Evolutionary conservation across 1,284 basidiomycete species (phyloP).

Genomic region (Melampsora larici-populina): DNA sequence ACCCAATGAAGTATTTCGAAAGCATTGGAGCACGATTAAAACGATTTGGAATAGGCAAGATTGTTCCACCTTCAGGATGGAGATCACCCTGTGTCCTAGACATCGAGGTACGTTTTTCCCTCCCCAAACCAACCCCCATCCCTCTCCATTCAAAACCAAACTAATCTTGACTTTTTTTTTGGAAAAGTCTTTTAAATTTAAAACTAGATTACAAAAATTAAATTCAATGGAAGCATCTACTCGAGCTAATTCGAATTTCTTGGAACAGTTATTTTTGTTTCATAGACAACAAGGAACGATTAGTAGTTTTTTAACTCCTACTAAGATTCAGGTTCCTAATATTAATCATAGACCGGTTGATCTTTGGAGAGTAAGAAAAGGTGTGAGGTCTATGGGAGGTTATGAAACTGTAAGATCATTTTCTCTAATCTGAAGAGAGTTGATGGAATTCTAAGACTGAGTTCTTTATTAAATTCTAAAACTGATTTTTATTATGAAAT

Average conservation of each 20-base stretch:
- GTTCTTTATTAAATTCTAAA: too few relatives aligned
- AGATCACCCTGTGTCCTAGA: slow-evolving; percentile 95
- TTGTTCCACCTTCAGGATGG: slow-evolving; percentile 90
- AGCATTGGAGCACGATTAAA: slow-evolving; percentile 68
- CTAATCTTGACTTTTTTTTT: slow-evolving; percentile 9
- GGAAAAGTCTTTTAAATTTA: slow-evolving; percentile 88
- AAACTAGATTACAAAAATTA: slow-evolving; percentile 87
- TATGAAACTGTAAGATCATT: slow-evolving; percentile 59
- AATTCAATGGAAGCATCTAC: slow-evolving; percentile 97
- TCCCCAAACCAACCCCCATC: not conserved
- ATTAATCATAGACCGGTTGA: slow-evolving; percentile 89
- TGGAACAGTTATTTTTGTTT: slow-evolving; percentile 81
- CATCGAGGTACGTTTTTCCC: slow-evolving; percentile 66
- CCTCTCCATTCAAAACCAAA: too few relatives aligned
- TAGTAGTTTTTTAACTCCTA: slow-evolving; percentile 23
- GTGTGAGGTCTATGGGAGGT: slow-evolving; percentile 82
- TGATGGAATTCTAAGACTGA: too few relatives aligned
- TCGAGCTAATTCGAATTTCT: slow-evolving; percentile 91
- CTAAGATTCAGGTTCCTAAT: slow-evolving; percentile 66
- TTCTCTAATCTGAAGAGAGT: too few relatives aligned
- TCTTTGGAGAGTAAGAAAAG: slow-evolving; percentile 85
- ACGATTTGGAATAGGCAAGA: slow-evolving; percentile 88
- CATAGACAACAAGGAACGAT: slow-evolving; percentile 55
- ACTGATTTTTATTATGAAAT: too few relatives aligned
- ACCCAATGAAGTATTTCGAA: slow-evolving; percentile 93